A percentile compares a stretch with the other conserved stretches of the same genome.
Evolutionary conservation across 768 basidiomycete genomes (phyloP).

Genomic region (Hortiboletus flavorubellus): DNA sequence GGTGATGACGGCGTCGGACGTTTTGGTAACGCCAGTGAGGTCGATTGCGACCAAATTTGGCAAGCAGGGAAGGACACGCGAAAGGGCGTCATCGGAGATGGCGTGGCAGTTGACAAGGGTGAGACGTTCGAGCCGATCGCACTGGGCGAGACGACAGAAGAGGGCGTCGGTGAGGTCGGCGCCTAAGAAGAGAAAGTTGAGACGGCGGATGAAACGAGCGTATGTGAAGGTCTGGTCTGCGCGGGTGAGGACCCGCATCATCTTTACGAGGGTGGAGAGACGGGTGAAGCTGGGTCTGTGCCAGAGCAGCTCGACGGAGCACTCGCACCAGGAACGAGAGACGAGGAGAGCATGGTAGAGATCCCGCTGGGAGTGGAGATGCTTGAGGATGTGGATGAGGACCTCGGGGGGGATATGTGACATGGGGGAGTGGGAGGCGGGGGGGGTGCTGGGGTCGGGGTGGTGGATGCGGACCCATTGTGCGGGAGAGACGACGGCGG

Average conservation of each 20-base stretch:
- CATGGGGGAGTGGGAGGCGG: conserved; percentile 50
- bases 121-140: conserved; percentile 82
- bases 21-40: conserved; percentile 66
- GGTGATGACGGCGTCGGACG: conserved; percentile 68
- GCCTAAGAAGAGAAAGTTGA: conserved; percentile 81
- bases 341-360: conserved; percentile 76
- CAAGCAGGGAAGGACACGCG: conserved; percentile 62
- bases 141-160: conserved; percentile 66
- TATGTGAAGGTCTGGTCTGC: conserved; percentile 82
- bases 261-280: conserved; percentile 67
- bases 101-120: conserved; percentile 78
- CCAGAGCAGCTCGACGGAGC: conserved; percentile 93
- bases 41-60: conserved; percentile 85
- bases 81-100: conserved; percentile 62
- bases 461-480: conserved; percentile 50
- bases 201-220: conserved; percentile 79
- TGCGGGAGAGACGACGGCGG: conserved; percentile 55
- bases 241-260: conserved; percentile 66
- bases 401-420: conserved; percentile 83
- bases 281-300: conserved; percentile 79
- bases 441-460: conserved; percentile 29
- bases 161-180: conserved; percentile 69
- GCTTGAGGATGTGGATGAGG: conserved; percentile 87
- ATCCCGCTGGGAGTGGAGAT: conserved; percentile 71
- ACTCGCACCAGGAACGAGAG: conserved; percentile 92